Percentiles rank a stretch among this genome's conserved stretches.
Conservation (phyloP, 2,329 filamentous ascomycete genomes). For the Colletotrichum filicis region DNA sequence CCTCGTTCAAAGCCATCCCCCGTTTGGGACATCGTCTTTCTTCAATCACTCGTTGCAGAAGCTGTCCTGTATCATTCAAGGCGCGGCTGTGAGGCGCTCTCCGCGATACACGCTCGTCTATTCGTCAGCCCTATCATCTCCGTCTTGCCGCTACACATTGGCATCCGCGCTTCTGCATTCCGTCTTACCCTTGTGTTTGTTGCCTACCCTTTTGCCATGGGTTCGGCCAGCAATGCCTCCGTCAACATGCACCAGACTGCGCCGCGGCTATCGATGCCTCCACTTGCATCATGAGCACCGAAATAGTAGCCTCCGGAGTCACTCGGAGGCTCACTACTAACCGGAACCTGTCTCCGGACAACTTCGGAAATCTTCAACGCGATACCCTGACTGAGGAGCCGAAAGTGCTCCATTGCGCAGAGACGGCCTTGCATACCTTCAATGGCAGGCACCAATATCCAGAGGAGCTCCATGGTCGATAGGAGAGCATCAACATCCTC, state of each 20-base stretch:
- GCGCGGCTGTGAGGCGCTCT: background rate
- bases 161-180: background rate
- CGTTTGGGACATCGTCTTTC: background rate
- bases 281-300: background rate
- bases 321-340: background rate
- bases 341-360: background rate
- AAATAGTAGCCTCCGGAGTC: constrained; percentile 10
- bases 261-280: background rate
- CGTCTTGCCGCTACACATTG: background rate
- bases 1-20: background rate
- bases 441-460: background rate
- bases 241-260: background rate
- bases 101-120: constrained; percentile 4
- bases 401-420: background rate
- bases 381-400: background rate
- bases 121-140: background rate
- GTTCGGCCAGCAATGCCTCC: background rate
- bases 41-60: background rate
- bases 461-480: background rate
- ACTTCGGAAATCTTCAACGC: background rate
- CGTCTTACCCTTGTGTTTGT: background rate
- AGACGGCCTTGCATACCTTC: background rate
- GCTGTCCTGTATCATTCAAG: background rate
- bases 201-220: background rate
- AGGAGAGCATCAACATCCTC: background rate